These are phyloP conservation scores for Solanum sitiens DNA, from an alignment of 257 asterid species.

Conservation along the genomic window DNA sequence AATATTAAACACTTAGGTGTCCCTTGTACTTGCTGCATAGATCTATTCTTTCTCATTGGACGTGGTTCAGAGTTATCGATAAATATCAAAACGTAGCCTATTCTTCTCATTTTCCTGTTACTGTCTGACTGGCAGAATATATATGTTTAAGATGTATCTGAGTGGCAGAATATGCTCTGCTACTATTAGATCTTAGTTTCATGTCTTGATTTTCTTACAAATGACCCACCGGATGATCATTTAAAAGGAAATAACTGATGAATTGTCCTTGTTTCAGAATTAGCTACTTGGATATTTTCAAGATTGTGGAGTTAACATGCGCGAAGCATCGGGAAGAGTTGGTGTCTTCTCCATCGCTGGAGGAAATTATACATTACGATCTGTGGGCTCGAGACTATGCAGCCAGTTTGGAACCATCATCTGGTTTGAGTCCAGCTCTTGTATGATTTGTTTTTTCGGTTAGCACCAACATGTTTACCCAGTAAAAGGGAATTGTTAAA, in stretches of 20 bases:
- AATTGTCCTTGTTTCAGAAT: constrained; percentile 41
- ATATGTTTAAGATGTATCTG: not conserved
- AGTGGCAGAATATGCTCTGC: not conserved
- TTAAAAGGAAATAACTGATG: not conserved
- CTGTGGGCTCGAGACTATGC: constrained; percentile 93
- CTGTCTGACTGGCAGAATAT: not conserved
- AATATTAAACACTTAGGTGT: not conserved
- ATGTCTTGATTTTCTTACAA: not conserved
- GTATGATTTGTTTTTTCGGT: constrained; percentile 15
- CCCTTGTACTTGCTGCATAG: not conserved
- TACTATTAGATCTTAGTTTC: not conserved
- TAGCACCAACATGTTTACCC: not conserved
- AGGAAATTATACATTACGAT: constrained; percentile 87
- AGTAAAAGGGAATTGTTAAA: not conserved
- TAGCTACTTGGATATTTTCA: constrained; percentile 78
- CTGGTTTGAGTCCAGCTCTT: constrained; percentile 46
- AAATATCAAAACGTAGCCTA: not conserved
- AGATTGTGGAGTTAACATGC: constrained; percentile 90
- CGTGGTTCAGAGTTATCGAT: not conserved
- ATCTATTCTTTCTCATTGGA: not conserved
- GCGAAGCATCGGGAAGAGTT: constrained; percentile 58
- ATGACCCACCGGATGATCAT: not conserved
- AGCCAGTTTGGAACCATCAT: constrained; percentile 34
- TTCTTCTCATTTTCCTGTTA: not conserved
- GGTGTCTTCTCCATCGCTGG: constrained; percentile 62